Percentiles rank a stretch among this genome's conserved stretches.
Conservation (phyloP, 75 land plant genomes). For the Adiantum capillusveneris region DNA sequence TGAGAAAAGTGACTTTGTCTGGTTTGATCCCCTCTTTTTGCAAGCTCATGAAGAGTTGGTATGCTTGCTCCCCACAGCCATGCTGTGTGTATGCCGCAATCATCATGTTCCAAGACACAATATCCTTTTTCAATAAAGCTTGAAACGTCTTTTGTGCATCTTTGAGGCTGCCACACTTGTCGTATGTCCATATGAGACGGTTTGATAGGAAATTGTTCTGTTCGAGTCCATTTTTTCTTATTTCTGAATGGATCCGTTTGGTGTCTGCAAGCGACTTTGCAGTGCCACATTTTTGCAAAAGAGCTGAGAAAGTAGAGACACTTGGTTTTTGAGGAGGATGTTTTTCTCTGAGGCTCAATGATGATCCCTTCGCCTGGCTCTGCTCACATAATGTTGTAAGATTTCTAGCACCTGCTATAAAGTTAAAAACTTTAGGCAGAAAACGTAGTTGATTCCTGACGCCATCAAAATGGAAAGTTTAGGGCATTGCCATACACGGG, state of each 20-base stretch:
- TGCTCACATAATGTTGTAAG: too few species aligned
- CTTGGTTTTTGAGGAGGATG: too few species aligned
- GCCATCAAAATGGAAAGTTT: too few species aligned
- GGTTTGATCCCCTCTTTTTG: slow-evolving; percentile 14
- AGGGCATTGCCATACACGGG: too few species aligned
- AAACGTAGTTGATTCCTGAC: too few species aligned
- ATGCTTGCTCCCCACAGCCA: slow-evolving; percentile 27
- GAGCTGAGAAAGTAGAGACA: background rate
- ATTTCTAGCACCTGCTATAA: too few species aligned
- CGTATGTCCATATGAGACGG: slow-evolving; percentile 20
- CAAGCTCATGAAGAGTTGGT: slow-evolving; percentile 32
- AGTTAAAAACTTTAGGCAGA: too few species aligned
- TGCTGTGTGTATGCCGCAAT: slow-evolving; percentile 48
- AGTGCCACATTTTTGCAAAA: background rate
- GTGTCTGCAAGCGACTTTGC: background rate
- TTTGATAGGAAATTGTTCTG: background rate
- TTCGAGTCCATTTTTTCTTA: background rate
- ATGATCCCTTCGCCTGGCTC: too few species aligned
- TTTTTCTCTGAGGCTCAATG: too few species aligned
- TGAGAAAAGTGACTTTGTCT: slow-evolving; percentile 5
- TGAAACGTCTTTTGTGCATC: slow-evolving; percentile 40
- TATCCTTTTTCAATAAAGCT: slow-evolving; percentile 29
- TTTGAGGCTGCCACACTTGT: slow-evolving; percentile 41
- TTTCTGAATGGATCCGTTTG: background rate
- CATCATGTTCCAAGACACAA: slow-evolving; percentile 54